Evolutionary conservation across 306 rosid genomes (phyloP).

Genomic region (Dalbergia cultrata): DNA sequence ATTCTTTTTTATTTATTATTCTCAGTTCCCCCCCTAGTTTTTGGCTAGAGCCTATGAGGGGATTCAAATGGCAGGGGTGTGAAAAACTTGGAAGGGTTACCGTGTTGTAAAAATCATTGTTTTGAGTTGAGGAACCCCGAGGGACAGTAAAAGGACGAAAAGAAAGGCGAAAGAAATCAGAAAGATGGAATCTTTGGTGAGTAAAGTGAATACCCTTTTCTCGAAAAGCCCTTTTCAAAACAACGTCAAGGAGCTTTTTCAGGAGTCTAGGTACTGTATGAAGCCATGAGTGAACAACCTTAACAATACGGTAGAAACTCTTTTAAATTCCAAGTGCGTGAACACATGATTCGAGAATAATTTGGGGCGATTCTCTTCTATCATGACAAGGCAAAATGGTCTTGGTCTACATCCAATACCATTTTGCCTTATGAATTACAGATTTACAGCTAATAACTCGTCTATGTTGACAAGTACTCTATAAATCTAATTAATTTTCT

Average conservation of each 20-base stretch:
- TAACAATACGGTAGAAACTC: conserved; percentile 44
- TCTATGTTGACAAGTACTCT: neutral
- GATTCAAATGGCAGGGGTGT: conserved; percentile 28
- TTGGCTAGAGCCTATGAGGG: conserved; percentile 7
- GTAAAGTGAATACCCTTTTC: conserved; percentile 59
- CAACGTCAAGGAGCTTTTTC: conserved; percentile 55
- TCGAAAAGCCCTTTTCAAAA: conserved; percentile 59
- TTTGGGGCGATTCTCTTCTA: conserved; percentile 2
- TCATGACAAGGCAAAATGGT: neutral
- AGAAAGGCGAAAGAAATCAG: conserved; percentile 56
- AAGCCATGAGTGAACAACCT: conserved; percentile 53
- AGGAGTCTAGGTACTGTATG: conserved; percentile 51
- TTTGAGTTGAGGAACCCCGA: conserved; percentile 48
- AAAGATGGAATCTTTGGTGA: conserved; percentile 67
- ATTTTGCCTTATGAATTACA: neutral
- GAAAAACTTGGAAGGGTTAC: conserved; percentile 15
- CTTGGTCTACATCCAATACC: conserved; percentile 19
- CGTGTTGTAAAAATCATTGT: conserved; percentile 10
- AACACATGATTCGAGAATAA: conserved; percentile 16
- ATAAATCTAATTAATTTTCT: neutral
- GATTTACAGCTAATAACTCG: neutral
- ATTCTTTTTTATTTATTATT: neutral
- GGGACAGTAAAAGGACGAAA: conserved; percentile 60
- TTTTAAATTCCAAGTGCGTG: conserved; percentile 24
- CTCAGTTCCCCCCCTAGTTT: neutral